phyloP scores from a whole-genome alignment of 257 asterid species.

The Solanum raphanifolium region DNA sequence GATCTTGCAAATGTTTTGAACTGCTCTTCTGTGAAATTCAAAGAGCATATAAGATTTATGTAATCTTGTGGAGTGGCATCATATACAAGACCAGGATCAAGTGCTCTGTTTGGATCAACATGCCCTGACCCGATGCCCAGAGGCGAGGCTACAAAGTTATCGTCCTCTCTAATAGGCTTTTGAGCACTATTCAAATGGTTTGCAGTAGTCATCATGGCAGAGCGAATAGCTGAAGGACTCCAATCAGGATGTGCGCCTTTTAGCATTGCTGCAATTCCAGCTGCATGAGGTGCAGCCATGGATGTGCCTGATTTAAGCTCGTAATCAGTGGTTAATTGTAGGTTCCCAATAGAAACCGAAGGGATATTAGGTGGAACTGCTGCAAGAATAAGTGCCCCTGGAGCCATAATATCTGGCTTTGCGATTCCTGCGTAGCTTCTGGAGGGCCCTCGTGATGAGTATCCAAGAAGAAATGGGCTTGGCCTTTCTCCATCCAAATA shows the following conservation, averaged over 20 bases:
- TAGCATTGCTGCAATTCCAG: slow-evolving; percentile 8
- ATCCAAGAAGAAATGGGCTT: not conserved
- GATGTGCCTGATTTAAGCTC: slow-evolving; percentile 3
- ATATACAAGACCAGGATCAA: not conserved
- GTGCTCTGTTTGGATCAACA: not conserved
- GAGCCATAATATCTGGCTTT: slow-evolving; percentile 6
- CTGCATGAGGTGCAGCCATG: slow-evolving; percentile 5
- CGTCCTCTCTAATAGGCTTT: not conserved
- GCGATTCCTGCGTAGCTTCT: not conserved
- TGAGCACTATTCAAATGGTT: not conserved
- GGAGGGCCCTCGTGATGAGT: not conserved
- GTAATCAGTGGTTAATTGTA: not conserved
- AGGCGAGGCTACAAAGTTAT: not conserved
- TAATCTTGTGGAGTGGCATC: not conserved
- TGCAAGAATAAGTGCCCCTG: not conserved
- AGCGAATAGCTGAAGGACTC: slow-evolving; percentile 9
- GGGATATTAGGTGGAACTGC: not conserved
- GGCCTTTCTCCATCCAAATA: not conserved
- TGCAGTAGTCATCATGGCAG: slow-evolving; percentile 14
- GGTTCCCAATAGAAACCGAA: not conserved
- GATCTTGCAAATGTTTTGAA: not conserved
- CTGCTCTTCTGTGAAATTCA: not conserved
- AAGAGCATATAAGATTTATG: not conserved
- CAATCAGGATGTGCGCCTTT: slow-evolving; percentile 2
- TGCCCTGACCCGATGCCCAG: not conserved